These are phyloP conservation scores for Lasiosphaeria ovina DNA, from an alignment of 495 filamentous ascomycete species.

Conservation along the genomic window DNA sequence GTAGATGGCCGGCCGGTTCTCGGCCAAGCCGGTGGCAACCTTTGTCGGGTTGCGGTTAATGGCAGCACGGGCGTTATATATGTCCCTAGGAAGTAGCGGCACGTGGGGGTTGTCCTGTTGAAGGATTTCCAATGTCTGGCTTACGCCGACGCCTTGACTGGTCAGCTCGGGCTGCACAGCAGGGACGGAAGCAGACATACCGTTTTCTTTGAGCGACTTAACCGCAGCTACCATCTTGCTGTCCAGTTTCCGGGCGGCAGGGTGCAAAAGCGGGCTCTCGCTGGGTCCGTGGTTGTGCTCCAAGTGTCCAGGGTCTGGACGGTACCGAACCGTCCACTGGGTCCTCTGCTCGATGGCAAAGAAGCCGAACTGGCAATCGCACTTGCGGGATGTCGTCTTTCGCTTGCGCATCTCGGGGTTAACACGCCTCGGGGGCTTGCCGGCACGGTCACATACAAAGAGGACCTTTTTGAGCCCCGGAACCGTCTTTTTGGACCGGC, in stretches of 20 bases:
- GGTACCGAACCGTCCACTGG: constrained; percentile 55
- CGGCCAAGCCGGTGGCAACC: constrained; percentile 48
- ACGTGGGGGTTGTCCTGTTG: constrained; percentile 55
- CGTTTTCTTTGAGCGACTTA: constrained; percentile 53
- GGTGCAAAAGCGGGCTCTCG: constrained; percentile 54
- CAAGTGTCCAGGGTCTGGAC: constrained; percentile 48
- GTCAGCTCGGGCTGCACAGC: constrained; percentile 18
- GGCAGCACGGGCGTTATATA: constrained; percentile 57
- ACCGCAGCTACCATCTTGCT: constrained; percentile 58
- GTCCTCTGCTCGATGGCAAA: constrained; percentile 57
- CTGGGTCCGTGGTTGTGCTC: constrained; percentile 56
- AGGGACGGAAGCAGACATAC: constrained; percentile 31
- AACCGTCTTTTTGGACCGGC: constrained; percentile 56
- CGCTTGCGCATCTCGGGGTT: constrained; percentile 53
- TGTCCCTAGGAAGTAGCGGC: constrained; percentile 53
- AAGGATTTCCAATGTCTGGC: constrained; percentile 54
- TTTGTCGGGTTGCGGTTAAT: constrained; percentile 58
- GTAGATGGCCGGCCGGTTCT: constrained; percentile 54
- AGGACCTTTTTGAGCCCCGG: constrained; percentile 58
- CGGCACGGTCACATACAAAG: constrained; percentile 56
- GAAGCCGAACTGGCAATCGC: constrained; percentile 57
- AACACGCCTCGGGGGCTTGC: constrained; percentile 52
- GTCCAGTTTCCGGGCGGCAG: constrained; percentile 55
- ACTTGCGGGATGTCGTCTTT: constrained; percentile 57
- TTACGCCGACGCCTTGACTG: constrained; percentile 50